These are phyloP conservation scores for Filosporella fistucella DNA, from an alignment of 495 filamentous ascomycete genomes.

Conservation along the genomic window DNA sequence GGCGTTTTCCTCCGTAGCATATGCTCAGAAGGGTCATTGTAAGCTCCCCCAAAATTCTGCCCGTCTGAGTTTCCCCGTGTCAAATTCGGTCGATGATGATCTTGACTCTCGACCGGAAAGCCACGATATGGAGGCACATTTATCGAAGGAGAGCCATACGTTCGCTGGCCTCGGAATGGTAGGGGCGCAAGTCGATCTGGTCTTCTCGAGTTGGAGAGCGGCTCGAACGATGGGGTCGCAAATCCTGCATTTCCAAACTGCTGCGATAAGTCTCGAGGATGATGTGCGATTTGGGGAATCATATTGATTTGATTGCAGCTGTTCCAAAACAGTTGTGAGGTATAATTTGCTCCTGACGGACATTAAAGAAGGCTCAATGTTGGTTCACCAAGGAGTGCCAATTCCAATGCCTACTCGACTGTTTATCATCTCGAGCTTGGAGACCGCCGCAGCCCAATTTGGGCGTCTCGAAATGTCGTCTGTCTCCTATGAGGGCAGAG, in stretches of 20 bases:
- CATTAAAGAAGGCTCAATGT: too few species aligned
- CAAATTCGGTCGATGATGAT: constrained; percentile 10
- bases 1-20: constrained; percentile 90
- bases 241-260: constrained; percentile 21
- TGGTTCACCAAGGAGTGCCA: constrained; percentile 16
- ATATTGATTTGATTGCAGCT: constrained; percentile 14
- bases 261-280: constrained; percentile 15
- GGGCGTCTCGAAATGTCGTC: constrained; percentile 11
- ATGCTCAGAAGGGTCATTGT: constrained; percentile 52
- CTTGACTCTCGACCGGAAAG: constrained; percentile 18
- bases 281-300: constrained; percentile 23
- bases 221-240: constrained; percentile 19
- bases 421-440: constrained; percentile 22
- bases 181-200: constrained; percentile 14
- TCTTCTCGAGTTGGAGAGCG: constrained; percentile 7
- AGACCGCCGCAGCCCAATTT: constrained; percentile 15
- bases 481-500: constrained; percentile 4
- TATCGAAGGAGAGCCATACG: constrained; percentile 2
- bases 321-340: too few species aligned
- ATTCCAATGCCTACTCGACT: constrained; percentile 23
- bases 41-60: constrained; percentile 10
- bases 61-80: background rate
- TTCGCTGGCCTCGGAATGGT: constrained; percentile 18
- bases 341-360: too few species aligned
- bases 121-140: constrained; percentile 16